Evolutionary conservation across 768 basidiomycete genomes (phyloP), one percentile per base, ranked within the genome.

Genomic region (Cubamyces sp.): DNA sequence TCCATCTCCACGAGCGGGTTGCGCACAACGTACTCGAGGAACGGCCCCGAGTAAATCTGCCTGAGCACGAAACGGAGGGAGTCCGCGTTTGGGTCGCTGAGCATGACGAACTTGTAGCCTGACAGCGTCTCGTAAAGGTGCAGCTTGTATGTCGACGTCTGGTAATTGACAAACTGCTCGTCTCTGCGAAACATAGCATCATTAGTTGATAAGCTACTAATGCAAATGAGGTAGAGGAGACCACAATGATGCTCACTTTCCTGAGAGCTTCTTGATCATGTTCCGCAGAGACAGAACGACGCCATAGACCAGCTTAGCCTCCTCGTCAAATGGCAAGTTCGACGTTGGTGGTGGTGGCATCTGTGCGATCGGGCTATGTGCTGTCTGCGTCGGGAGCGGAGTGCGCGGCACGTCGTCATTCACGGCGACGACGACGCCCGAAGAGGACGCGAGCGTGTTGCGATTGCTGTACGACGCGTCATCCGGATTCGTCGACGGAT

Each of bases 231-330:
- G 39, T n/a, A 9, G 21, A n/a, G 40, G 39, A 34, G 16, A 51
- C 11, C 12, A 34, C 34, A 11, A 34, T 34, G 34, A 26, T 37
- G 68, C 78, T 42, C 66, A 95, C 96, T 88, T 83, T 67, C 90
- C 88, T 14, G 96, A 91, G 11, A 99, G 75, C 74, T 97, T 98
- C 80, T 87, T 96, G 71, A 96, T 80, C 95, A 98, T 96, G 74
- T 94, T 95, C 57, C 94, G 78, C 68, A 99, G 72, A 7, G 93
- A 95, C 45, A 98, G 79, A 15, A 98, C 81, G 56, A 99, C 92
- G 58, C 97, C 97, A 73, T 98, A 99, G 0, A 99, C 96, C 63
- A 99, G 83, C 73, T 99, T 99, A 1, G 90, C 89, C 74, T 99
- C 96, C 74, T 99, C 97, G 71, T 99, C 97, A 68, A 99, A 98